phyloP scores from a whole-genome alignment of 768 basidiomycete species.

The Termitomyces sp. region DNA sequence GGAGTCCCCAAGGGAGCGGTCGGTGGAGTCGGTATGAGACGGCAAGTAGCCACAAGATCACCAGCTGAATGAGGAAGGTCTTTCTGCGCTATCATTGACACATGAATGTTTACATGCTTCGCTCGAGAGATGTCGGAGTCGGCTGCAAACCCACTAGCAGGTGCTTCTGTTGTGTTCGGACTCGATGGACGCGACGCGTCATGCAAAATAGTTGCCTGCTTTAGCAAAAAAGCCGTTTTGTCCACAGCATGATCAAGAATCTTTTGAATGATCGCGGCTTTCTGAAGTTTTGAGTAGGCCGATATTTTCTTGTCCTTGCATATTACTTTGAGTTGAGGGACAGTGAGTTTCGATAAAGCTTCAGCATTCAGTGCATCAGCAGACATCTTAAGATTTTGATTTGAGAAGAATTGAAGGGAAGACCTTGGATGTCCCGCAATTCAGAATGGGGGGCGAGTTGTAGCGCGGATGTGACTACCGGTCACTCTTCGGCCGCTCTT shows the following conservation, averaged over 20 bases:
- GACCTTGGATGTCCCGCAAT: too few relatives aligned
- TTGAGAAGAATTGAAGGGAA: neutral
- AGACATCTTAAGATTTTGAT: neutral
- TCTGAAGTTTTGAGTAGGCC: conserved; percentile 65
- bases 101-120: neutral
- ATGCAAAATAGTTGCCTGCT: neutral
- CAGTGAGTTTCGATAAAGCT: conserved; percentile 44
- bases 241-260: conserved; percentile 19
- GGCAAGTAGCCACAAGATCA: neutral
- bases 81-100: neutral
- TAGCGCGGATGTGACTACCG: too few relatives aligned
- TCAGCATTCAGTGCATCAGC: conserved; percentile 11
- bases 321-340: conserved; percentile 57
- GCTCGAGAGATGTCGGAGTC: neutral
- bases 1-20: neutral
- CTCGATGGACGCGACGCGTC: neutral
- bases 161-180: neutral
- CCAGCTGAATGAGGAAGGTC: neutral
- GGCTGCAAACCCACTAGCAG: neutral
- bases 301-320: conserved; percentile 59
- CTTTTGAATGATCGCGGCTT: conserved; percentile 50
- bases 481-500: too few relatives aligned
- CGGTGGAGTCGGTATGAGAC: too few relatives aligned
- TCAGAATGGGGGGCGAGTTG: too few relatives aligned
- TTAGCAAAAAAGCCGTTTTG: neutral